Evolutionary conservation across 495 filamentous ascomycete genomes (phyloP).

Genomic region (Aspergillus haitiensis): DNA sequence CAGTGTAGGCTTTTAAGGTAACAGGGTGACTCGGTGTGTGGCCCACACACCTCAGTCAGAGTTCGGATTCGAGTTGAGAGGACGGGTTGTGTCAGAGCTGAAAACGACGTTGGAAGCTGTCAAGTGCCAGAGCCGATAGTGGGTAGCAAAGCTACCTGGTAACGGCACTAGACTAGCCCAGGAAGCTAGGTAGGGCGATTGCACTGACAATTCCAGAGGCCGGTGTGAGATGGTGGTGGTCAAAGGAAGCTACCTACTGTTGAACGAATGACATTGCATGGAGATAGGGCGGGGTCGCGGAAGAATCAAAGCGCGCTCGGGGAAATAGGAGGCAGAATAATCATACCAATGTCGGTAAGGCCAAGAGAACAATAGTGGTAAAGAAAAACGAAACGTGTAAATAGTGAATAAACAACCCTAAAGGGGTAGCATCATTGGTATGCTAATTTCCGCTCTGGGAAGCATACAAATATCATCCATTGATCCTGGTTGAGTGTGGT

Average conservation of each 20-base stretch:
- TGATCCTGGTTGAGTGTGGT: not conserved
- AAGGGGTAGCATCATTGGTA: conserved; percentile 7
- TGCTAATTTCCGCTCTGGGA: conserved; percentile 9
- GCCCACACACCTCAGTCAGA: conserved; percentile 19
- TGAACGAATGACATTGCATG: conserved; percentile 23
- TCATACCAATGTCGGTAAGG: too few species aligned
- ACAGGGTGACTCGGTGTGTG: conserved; percentile 10
- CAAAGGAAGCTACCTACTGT: conserved; percentile 8
- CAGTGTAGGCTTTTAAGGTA: conserved; percentile 20
- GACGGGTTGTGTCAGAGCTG: conserved; percentile 20
- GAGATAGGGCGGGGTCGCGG: conserved; percentile 15
- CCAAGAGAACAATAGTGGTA: not conserved
- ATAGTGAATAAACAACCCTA: conserved; percentile 7
- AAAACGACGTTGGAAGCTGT: conserved; percentile 24
- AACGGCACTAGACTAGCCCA: conserved; percentile 11
- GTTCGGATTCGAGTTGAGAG: conserved; percentile 12
- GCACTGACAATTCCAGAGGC: conserved; percentile 1
- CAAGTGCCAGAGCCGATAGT: conserved; percentile 22
- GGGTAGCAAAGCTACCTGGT: conserved; percentile 24
- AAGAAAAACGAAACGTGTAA: not conserved
- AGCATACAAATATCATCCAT: not conserved
- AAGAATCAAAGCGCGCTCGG: conserved; percentile 11
- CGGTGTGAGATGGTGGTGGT: conserved; percentile 12
- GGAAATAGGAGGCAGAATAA: conserved; percentile 2
- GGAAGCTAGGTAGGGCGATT: conserved; percentile 5